These are phyloP conservation scores for Monilinia fructigena DNA, from an alignment of 2,329 filamentous ascomycete genomes.

Conservation along the genomic window DNA sequence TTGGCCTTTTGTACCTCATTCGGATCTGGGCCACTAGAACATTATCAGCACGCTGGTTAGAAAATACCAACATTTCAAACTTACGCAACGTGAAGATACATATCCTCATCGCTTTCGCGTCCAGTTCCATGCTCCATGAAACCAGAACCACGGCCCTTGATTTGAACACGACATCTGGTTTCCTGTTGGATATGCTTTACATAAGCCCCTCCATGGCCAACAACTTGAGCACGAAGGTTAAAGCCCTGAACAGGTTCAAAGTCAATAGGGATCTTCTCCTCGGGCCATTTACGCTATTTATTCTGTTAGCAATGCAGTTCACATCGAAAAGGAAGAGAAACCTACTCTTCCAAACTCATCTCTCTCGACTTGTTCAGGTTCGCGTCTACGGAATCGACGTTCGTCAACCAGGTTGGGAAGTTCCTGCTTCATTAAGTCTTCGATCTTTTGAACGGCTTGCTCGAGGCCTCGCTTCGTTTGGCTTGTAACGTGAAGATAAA, in stretches of 20 bases:
- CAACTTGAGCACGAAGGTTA: slow-evolving; percentile 93
- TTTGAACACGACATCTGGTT: slow-evolving; percentile 93
- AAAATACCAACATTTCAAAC: slow-evolving; percentile 41
- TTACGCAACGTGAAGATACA: slow-evolving; percentile 95
- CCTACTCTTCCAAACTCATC: slow-evolving; percentile 86
- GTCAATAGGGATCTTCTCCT: slow-evolving; percentile 87
- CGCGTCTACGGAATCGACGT: slow-evolving; percentile 81
- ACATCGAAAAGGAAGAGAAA: slow-evolving; percentile 19
- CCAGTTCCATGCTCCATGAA: slow-evolving; percentile 90
- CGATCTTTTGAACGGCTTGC: slow-evolving; percentile 79
- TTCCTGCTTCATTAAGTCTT: slow-evolving; percentile 95
- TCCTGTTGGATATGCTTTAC: slow-evolving; percentile 98
- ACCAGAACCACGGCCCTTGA: slow-evolving; percentile 93
- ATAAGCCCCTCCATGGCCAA: slow-evolving; percentile 89
- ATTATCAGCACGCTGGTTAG: slow-evolving; percentile 17
- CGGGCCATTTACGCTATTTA: slow-evolving; percentile 91
- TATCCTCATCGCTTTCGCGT: slow-evolving; percentile 87
- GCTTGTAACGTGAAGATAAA: slow-evolving; percentile 95
- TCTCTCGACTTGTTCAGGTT: slow-evolving; percentile 76
- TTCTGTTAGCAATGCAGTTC: slow-evolving; percentile 27
- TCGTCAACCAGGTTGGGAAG: slow-evolving; percentile 94
- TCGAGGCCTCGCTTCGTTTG: slow-evolving; percentile 90
- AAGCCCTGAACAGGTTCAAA: slow-evolving; percentile 92
- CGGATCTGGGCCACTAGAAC: slow-evolving; percentile 74
- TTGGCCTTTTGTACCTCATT: slow-evolving; percentile 84